These are phyloP conservation scores for Microdochium bolleyi DNA, from an alignment of 2,329 filamentous ascomycete species.

Conservation along the genomic window DNA sequence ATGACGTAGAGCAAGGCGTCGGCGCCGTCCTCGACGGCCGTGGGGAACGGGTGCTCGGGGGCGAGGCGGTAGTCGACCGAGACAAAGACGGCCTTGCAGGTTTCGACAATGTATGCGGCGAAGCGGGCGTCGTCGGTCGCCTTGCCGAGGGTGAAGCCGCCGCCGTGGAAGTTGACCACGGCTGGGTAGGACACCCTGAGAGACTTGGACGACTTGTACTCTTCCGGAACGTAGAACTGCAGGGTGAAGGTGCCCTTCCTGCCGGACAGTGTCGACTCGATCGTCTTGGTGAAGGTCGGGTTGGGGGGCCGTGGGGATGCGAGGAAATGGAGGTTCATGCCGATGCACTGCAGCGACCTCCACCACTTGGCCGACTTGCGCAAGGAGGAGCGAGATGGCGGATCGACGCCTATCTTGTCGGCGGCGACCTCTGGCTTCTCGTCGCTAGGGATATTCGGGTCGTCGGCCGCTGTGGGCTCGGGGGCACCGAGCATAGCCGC, in stretches of 20 bases:
- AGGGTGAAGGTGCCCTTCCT: constrained; percentile 25
- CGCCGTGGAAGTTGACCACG: constrained; percentile 60
- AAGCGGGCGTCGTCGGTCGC: constrained; percentile 58
- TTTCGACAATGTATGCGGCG: constrained; percentile 42
- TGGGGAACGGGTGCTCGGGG: constrained; percentile 56
- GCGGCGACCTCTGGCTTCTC: constrained; percentile 12
- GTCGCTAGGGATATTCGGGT: constrained; percentile 5
- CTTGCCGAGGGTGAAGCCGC: constrained; percentile 56
- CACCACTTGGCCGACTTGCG: constrained; percentile 56
- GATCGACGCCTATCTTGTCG: constrained; percentile 12
- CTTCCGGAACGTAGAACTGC: constrained; percentile 32
- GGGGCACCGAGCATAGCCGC: neutral
- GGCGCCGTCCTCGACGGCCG: constrained; percentile 56
- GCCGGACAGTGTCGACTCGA: constrained; percentile 34
- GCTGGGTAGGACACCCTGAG: constrained; percentile 31
- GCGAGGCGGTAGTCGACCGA: constrained; percentile 62
- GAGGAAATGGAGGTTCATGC: constrained; percentile 60
- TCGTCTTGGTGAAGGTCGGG: constrained; percentile 49
- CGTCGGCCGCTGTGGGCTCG: constrained; percentile 1
- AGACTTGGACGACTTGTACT: constrained; percentile 16
- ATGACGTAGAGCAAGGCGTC: constrained; percentile 57
- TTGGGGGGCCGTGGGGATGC: constrained; percentile 51
- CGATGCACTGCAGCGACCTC: constrained; percentile 60
- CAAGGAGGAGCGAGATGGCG: constrained; percentile 48
- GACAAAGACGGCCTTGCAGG: constrained; percentile 50